A percentile compares a stretch with the other conserved stretches of the same genome.
Evolutionary conservation across 2,329 filamentous ascomycete species (phyloP).

Genomic region (Rhynchosporium graminicola): DNA sequence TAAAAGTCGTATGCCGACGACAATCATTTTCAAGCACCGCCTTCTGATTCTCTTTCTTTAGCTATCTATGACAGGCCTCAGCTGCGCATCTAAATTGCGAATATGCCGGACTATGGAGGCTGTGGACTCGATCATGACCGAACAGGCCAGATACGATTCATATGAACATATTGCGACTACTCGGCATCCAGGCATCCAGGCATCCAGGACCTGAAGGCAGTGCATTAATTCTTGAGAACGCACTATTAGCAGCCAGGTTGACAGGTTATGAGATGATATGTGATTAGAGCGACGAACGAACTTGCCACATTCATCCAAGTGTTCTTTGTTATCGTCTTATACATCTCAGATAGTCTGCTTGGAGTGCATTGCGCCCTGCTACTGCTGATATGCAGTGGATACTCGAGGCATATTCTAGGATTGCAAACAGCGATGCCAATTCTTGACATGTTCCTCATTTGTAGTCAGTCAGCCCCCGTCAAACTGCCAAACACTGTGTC

Average conservation of each 20-base stretch:
- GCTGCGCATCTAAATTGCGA: background rate
- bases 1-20: background rate
- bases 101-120: background rate
- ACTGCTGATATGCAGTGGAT: background rate
- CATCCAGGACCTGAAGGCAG: background rate
- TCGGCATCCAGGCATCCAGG: background rate
- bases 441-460: background rate
- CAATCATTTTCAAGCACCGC: background rate
- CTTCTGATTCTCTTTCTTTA: no score
- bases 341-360: background rate
- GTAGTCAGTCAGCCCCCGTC: constrained; percentile 5
- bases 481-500: background rate
- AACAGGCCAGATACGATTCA: background rate
- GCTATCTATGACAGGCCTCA: background rate
- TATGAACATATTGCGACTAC: background rate
- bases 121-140: no score
- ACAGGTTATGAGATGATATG: background rate
- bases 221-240: constrained; percentile 2
- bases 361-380: constrained; percentile 6
- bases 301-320: background rate
- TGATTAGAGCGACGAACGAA: background rate
- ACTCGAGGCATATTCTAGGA: background rate
- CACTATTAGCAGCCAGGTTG: constrained; percentile 1
- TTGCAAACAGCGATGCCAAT: background rate
- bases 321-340: background rate